Evolutionary conservation across 306 rosid species (phyloP), one percentile per base, ranked within the genome.

Genomic region (Gastrolobium villosum): DNA sequence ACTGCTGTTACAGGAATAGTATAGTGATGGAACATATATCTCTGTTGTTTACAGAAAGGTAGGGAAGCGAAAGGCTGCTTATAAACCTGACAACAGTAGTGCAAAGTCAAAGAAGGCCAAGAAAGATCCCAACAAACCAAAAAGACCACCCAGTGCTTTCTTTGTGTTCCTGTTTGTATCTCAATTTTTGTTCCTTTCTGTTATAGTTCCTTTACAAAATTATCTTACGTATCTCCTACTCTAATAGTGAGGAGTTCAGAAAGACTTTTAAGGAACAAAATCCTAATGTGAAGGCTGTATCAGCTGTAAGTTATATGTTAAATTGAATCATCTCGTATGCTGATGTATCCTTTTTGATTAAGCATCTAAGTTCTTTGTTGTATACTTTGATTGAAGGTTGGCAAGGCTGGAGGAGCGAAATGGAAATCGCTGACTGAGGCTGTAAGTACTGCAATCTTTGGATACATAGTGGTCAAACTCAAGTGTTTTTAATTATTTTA

Each of bases 371-470:
- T 63, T 39, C 1, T 48, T 31, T 53, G 30, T 31, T 67, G 55
- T 37, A 0, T 32, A 46, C 59, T 76, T 20, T 65, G 55, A 69
- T 68, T 87, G 83, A 84, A 94, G 98, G 98, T 94, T 74, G 98
- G 97, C 37, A 94, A 92, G 86, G 98, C 98, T 84, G 98, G 97
- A 85, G 98, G 98, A 80, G 87, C 81, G 65, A 89, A 81, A 84
- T 94, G 98, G 98, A 92, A 90, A 84, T 91, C 98, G 55, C 0
- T 94, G 90, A 70, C 89, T 26, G 64, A 4, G 10, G 88, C 88
- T 3, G 98, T 92, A 86, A 86, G 98, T 54, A 43, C 3, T 56
- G 14, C 78, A 26, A 26, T 72, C 70, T 71, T 53, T 2, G 26
- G n/a, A 66, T 57, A 7, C 52, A 39, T 65, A 53, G 13, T 67